Conservation (phyloP, 441 rosid species). For the Gossypium trilobum region DNA sequence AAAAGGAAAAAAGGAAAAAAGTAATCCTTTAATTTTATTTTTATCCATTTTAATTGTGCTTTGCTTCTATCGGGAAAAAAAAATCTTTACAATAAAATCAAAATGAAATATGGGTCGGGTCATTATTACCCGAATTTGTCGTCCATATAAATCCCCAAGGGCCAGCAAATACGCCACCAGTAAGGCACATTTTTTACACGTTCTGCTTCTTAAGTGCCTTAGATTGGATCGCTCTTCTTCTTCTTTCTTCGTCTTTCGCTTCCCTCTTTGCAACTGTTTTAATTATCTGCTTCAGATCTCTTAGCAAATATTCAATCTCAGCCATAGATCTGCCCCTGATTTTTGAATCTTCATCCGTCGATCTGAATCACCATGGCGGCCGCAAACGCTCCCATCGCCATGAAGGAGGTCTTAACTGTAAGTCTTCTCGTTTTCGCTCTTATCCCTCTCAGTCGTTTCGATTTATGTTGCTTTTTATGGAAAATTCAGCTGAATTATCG, state of each 20-base stretch:
- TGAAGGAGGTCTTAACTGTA: conserved; percentile 59
- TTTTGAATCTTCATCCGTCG: conserved; percentile 26
- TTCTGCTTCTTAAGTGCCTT: conserved; percentile 27
- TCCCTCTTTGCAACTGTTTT: conserved; percentile 18
- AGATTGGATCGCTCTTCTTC: conserved; percentile 34
- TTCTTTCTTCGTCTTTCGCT: not conserved
- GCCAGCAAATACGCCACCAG: not conserved
- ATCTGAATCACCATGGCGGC: conserved; percentile 56
- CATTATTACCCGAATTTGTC: not conserved
- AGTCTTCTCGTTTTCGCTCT: conserved; percentile 21
- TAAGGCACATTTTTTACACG: conserved; percentile 8
- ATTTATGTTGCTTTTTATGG: not conserved
- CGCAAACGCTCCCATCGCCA: conserved; percentile 56
- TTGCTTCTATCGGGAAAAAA: not conserved
- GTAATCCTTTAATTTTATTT: not conserved
- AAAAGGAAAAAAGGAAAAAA: not conserved
- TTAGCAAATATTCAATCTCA: conserved; percentile 32
- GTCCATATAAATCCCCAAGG: not conserved
- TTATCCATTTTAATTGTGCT: not conserved
- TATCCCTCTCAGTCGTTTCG: not conserved
- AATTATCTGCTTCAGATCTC: conserved; percentile 51
- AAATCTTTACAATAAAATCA: not conserved
- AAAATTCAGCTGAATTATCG: conserved; percentile 21
- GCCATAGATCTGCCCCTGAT: conserved; percentile 41
- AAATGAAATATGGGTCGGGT: conserved; percentile 1